Evolutionary conservation across 2,329 filamentous ascomycete species (phyloP).

Genomic region (Neofusicoccum parvum): DNA sequence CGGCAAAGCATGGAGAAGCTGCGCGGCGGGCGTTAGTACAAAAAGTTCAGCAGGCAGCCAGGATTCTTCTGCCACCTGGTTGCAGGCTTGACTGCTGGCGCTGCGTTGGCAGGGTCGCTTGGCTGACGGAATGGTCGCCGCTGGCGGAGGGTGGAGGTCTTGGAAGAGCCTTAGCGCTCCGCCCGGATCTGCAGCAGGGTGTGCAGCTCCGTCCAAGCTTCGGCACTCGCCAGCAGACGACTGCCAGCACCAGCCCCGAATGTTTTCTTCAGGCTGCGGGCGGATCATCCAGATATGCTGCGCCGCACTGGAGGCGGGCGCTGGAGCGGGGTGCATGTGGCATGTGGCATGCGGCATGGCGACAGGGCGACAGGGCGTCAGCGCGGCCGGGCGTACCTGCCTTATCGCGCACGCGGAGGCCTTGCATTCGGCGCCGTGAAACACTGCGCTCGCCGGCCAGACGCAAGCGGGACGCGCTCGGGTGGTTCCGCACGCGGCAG

Average conservation of each 20-base stretch:
- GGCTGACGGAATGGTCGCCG: neutral
- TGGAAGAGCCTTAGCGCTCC: neutral
- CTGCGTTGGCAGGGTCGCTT: neutral
- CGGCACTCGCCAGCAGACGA: neutral
- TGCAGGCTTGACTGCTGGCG: too few relatives aligned
- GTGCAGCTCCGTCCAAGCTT: slow-evolving; percentile 1
- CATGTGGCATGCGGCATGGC: too few relatives aligned
- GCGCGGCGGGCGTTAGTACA: neutral
- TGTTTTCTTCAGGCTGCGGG: neutral
- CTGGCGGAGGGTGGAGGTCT: neutral
- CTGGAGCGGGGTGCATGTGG: too few relatives aligned
- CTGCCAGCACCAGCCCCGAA: neutral
- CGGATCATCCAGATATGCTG: neutral
- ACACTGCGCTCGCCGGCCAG: neutral
- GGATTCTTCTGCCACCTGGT: too few relatives aligned
- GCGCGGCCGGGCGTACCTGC: slow-evolving; percentile 9
- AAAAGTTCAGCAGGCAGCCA: neutral
- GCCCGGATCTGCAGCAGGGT: slow-evolving; percentile 5
- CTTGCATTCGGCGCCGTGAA: slow-evolving; percentile 7
- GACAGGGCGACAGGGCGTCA: too few relatives aligned
- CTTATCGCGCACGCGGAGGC: slow-evolving; percentile 1
- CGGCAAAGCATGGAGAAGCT: neutral
- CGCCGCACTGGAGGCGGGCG: too few relatives aligned
- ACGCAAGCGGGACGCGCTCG: neutral
- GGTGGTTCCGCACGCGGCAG: slow-evolving; percentile 5